phyloP scores from a whole-genome alignment of 108 stramenopile species.

The Chaetoceros muelleri region DNA sequence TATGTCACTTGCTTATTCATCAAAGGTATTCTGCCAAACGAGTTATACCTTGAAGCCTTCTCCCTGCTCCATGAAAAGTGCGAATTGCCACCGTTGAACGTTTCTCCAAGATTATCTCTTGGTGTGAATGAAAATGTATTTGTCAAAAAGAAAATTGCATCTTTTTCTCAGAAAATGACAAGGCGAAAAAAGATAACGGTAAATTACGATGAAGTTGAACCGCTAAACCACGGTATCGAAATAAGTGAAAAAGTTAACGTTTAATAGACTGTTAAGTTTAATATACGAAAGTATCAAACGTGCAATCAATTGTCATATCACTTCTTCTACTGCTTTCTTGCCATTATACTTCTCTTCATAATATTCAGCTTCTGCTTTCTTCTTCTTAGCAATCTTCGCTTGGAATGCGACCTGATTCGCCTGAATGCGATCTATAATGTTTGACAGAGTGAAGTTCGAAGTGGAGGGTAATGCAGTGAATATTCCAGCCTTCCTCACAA shows the following conservation, averaged over 20 bases:
- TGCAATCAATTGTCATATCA: no score
- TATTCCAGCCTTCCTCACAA: conserved; percentile 49
- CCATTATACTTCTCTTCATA: conserved; percentile 53
- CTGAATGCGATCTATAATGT: conserved; percentile 58
- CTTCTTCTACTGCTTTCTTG: no score
- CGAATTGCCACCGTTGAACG: not conserved
- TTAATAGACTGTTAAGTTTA: no score
- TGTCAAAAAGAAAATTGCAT: no score
- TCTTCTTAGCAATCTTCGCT: conserved; percentile 68
- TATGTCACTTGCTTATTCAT: conserved; percentile 66
- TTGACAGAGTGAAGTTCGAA: conserved; percentile 44
- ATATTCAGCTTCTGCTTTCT: conserved; percentile 61
- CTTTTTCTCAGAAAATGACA: no score
- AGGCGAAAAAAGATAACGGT: no score
- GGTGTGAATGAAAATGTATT: no score
- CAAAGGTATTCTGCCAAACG: conserved; percentile 39
- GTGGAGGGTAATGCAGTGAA: conserved; percentile 38
- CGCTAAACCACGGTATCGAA: no score
- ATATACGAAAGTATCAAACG: no score
- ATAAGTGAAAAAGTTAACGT: no score
- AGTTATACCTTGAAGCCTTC: conserved; percentile 54
- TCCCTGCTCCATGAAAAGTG: conserved; percentile 26
- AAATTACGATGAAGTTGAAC: no score
- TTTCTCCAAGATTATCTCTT: no score
- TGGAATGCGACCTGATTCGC: conserved; percentile 65